A percentile compares a stretch with the other conserved stretches of the same genome.
phyloP scores from a whole-genome alignment of 202 grass and related monocot species.

The Dendrocalamus latiflorus region DNA sequence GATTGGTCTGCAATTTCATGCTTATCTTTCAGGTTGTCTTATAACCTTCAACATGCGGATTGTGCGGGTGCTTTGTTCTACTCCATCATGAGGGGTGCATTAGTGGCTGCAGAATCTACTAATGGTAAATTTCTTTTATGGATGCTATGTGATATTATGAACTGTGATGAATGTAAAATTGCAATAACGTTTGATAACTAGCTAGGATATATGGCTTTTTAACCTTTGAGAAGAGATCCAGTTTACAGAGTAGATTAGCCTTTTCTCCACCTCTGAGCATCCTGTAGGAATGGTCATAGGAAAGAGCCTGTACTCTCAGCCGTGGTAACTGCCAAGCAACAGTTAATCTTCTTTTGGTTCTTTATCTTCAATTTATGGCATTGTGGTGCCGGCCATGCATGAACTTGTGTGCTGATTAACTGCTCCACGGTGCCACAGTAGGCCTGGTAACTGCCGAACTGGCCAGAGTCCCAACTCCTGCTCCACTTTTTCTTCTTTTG shows the following conservation, averaged over 20 bases:
- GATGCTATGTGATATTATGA: slow-evolving; percentile 1
- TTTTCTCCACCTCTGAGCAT: not conserved
- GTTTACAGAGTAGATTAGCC: not conserved
- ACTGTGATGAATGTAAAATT: not conserved
- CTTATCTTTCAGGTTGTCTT: slow-evolving; percentile 67
- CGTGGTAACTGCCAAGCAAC: not conserved
- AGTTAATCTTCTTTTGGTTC: not conserved
- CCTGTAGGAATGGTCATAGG: not conserved
- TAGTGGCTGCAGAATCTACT: slow-evolving; percentile 55
- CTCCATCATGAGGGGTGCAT: slow-evolving; percentile 63
- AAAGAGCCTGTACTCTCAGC: not conserved
- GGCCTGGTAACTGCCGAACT: not conserved
- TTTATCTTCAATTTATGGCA: not conserved
- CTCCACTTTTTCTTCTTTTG: not conserved
- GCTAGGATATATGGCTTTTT: not conserved
- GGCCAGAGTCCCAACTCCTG: not conserved
- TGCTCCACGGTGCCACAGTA: not conserved
- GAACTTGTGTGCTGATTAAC: not conserved
- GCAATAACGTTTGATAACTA: not conserved
- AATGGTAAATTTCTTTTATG: slow-evolving; percentile 40
- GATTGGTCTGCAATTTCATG: not conserved
- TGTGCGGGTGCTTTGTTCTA: slow-evolving; percentile 93
- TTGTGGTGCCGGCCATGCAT: not conserved
- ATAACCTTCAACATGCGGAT: slow-evolving; percentile 71
- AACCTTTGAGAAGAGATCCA: not conserved